Conservation (phyloP, 73 alveolate species). For the Blepharisma stoltei region DNA sequence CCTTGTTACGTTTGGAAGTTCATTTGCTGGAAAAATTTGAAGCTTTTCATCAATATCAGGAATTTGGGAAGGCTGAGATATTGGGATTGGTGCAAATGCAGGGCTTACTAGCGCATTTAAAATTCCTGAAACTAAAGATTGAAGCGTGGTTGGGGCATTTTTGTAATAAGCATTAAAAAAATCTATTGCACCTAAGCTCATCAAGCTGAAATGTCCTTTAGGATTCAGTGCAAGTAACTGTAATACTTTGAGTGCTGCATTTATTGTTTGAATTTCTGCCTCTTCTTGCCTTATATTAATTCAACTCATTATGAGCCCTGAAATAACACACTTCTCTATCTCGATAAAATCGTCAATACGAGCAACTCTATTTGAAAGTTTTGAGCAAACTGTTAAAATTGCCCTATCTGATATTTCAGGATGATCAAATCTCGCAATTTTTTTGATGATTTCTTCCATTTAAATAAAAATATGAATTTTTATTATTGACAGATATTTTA, state of each 20-base stretch:
- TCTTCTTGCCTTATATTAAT: slow-evolving; percentile 1
- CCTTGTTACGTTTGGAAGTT: not conserved
- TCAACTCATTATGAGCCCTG: not conserved
- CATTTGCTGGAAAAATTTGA: not conserved
- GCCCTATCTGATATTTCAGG: slow-evolving; percentile 26
- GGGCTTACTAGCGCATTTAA: slow-evolving; percentile 11
- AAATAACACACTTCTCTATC: not conserved
- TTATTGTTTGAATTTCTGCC: slow-evolving; percentile 21
- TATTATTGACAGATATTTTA: too few relatives aligned
- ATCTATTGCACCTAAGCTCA: not conserved
- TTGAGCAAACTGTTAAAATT: slow-evolving; percentile 5
- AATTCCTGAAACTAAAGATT: not conserved
- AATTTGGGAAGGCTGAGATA: too few relatives aligned
- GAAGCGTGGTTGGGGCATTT: slow-evolving; percentile 21
- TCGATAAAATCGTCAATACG: not conserved
- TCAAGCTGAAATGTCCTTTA: not conserved
- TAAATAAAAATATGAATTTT: too few relatives aligned
- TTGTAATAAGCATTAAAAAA: slow-evolving; percentile 14
- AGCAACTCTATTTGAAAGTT: not conserved
- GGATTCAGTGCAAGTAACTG: not conserved
- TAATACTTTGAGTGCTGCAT: slow-evolving; percentile 3
- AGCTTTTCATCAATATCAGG: too few relatives aligned
- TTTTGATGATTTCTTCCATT: slow-evolving; percentile 22
- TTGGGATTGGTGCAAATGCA: not conserved
- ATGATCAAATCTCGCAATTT: not conserved